Evolutionary conservation across 129 eudicot species (phyloP).

Genomic region (Deinandra increscens): DNA sequence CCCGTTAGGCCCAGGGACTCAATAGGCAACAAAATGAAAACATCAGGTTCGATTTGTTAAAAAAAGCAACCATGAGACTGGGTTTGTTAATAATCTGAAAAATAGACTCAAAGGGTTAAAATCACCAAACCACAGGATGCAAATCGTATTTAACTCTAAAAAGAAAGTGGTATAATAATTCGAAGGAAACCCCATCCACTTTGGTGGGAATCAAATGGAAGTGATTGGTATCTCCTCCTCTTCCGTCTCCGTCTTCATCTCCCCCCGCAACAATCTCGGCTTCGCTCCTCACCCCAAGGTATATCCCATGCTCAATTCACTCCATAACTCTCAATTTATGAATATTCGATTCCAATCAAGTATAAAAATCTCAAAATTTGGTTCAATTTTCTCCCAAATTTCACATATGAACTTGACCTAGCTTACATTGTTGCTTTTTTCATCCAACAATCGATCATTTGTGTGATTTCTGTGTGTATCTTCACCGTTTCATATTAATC

Average conservation of each 20-base stretch:
- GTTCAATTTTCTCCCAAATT: conserved; percentile 1
- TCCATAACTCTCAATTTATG: not conserved
- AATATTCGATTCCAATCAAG: not conserved
- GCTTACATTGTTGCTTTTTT: conserved; percentile 18
- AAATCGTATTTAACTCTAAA: no score
- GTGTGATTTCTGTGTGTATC: not conserved
- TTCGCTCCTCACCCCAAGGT: conserved; percentile 30
- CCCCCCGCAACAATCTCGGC: conserved; percentile 19
- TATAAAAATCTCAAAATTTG: not conserved
- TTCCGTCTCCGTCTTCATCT: conserved; percentile 20
- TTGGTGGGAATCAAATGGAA: conserved; percentile 40
- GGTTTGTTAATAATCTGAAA: no score
- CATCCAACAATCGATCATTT: not conserved
- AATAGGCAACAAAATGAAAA: no score
- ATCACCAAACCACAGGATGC: no score
- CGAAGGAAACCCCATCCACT: conserved; percentile 35
- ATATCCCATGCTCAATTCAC: not conserved
- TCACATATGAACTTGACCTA: conserved; percentile 20
- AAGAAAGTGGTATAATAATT: not conserved
- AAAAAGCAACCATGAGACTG: no score
- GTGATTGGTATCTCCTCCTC: conserved; percentile 35
- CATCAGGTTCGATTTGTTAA: no score
- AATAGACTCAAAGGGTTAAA: no score
- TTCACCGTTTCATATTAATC: not conserved
- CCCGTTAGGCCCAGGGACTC: no score